These are phyloP conservation scores for Solanum paucissectum DNA, from an alignment of 257 asterid species.

Conservation along the genomic window DNA sequence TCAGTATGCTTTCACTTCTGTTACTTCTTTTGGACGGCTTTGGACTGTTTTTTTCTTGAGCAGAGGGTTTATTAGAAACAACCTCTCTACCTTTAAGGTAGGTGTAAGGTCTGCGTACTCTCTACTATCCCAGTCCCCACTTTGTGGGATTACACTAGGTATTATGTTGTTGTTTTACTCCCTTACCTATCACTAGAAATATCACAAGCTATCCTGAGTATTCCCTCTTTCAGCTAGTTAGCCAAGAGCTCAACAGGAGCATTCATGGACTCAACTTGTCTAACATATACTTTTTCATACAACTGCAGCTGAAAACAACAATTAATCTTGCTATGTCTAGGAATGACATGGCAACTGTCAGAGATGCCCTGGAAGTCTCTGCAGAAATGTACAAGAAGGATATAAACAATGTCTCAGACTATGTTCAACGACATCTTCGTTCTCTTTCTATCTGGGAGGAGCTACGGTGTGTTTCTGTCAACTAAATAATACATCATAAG, in stretches of 20 bases:
- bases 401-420: constrained; percentile 65
- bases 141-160: background rate
- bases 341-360: constrained; percentile 88
- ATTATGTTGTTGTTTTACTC: background rate
- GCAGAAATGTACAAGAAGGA: constrained; percentile 92
- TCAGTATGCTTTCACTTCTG: background rate
- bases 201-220: background rate
- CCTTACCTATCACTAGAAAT: background rate
- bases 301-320: constrained; percentile 82
- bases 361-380: constrained; percentile 98
- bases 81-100: background rate
- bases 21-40: background rate
- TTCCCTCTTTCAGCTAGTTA: background rate
- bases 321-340: constrained; percentile 76
- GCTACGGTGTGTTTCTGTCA: constrained; percentile 50
- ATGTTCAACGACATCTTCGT: constrained; percentile 84
- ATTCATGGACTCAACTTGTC: background rate
- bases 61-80: background rate
- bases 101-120: background rate
- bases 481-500: background rate
- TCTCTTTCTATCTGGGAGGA: constrained; percentile 93
- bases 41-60: background rate
- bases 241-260: background rate
- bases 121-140: background rate
- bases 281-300: constrained; percentile 13